Conservation (phyloP, 805 yeast species). For the Candida michaelii region DNA sequence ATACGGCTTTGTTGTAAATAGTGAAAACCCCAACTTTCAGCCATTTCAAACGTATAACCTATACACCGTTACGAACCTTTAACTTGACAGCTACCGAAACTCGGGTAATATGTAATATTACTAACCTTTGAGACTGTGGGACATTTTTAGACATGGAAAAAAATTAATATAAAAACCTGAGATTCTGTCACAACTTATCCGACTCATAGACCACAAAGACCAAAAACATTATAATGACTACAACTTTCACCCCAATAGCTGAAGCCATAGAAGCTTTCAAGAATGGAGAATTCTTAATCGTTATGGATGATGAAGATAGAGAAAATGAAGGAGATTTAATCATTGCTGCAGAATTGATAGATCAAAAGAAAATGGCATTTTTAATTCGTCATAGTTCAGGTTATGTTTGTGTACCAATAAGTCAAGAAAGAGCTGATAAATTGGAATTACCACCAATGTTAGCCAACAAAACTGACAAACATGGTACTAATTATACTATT, state of each 20-base stretch:
- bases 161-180: not conserved
- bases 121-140: not conserved
- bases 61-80: too few relatives aligned
- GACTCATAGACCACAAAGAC: not conserved
- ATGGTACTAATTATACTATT: slow-evolving; percentile 95
- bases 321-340: slow-evolving; percentile 98
- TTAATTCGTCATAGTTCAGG: slow-evolving; percentile 86
- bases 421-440: slow-evolving; percentile 73
- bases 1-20: too few relatives aligned
- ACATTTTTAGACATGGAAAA: not conserved
- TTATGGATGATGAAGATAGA: slow-evolving; percentile 95
- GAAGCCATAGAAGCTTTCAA: slow-evolving; percentile 73
- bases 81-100: too few relatives aligned
- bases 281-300: slow-evolving; percentile 82
- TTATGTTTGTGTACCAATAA: slow-evolving; percentile 88
- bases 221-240: not conserved
- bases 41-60: too few relatives aligned
- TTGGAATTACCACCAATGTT: slow-evolving; percentile 81
- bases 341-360: slow-evolving; percentile 80
- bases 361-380: slow-evolving; percentile 90
- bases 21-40: too few relatives aligned
- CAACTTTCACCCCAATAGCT: slow-evolving; percentile 43
- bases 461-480: slow-evolving; percentile 67
- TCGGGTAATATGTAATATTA: too few relatives aligned
- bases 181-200: not conserved